These are phyloP conservation scores for Erythrophleum fordii DNA, from an alignment of 306 rosid species.

Conservation along the genomic window DNA sequence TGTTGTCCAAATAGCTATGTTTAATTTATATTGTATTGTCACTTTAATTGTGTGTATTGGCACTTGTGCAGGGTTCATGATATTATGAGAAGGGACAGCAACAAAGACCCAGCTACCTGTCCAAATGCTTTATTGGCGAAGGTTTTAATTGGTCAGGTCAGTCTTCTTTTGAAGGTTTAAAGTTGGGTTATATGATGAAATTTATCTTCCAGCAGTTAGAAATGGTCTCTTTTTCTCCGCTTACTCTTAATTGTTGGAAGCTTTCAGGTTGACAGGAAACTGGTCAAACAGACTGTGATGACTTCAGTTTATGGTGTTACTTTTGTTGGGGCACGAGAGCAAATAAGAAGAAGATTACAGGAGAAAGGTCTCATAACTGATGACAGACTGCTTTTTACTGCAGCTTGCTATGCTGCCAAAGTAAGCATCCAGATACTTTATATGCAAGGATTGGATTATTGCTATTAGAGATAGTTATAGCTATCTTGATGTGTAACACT, in stretches of 20 bases:
- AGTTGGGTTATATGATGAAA: conserved; percentile 24
- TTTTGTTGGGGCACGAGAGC: conserved; percentile 86
- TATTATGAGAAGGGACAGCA: conserved; percentile 76
- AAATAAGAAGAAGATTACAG: conserved; percentile 80
- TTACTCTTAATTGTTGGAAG: conserved; percentile 38
- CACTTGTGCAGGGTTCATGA: conserved; percentile 70
- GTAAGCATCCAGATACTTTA: conserved; percentile 51
- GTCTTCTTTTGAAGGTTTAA: conserved; percentile 34
- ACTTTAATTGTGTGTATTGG: background rate
- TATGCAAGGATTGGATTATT: conserved; percentile 4
- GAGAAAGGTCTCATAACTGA: conserved; percentile 82
- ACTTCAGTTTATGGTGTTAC: conserved; percentile 94
- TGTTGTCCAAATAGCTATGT: conserved; percentile 18
- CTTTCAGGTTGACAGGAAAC: conserved; percentile 85
- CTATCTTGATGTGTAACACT: conserved; percentile 24
- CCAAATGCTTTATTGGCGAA: conserved; percentile 75
- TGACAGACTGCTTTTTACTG: conserved; percentile 66
- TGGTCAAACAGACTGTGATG: conserved; percentile 92
- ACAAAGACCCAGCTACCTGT: conserved; percentile 60
- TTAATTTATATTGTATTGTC: conserved; percentile 3
- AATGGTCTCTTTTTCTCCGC: conserved; percentile 6
- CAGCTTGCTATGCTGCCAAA: conserved; percentile 86
- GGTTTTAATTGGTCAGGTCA: conserved; percentile 74
- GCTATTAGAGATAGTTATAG: conserved; percentile 18
- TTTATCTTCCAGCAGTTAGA: conserved; percentile 12